phyloP scores from a whole-genome alignment of 208 protist genomes.

The Trichomonas vaginalis region DNA sequence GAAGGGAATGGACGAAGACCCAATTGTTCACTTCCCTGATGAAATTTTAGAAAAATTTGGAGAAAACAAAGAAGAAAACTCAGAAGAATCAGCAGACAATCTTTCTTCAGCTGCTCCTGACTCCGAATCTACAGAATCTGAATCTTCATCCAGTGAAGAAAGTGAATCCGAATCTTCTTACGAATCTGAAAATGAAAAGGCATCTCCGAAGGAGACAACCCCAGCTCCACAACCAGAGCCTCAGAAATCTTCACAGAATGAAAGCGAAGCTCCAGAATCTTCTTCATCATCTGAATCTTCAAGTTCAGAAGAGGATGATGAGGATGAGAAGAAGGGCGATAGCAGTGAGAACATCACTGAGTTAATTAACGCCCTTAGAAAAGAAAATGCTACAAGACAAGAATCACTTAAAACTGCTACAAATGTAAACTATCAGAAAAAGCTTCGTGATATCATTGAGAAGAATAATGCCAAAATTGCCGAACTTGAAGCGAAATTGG shows the following conservation, averaged over 20 bases:
- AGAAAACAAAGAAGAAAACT: background rate
- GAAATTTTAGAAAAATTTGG: background rate
- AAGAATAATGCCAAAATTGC: background rate
- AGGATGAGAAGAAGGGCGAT: background rate
- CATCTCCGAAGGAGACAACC: background rate
- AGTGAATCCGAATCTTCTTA: background rate
- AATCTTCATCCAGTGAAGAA: background rate
- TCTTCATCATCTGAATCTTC: background rate
- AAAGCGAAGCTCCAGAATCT: background rate
- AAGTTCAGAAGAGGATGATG: background rate
- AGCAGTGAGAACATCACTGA: background rate
- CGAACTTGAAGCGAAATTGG: background rate
- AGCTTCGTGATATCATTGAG: background rate
- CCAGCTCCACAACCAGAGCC: no score
- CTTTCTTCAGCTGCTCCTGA: background rate
- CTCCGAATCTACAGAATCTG: background rate
- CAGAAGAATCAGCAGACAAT: background rate
- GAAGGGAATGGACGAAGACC: background rate
- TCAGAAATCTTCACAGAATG: background rate
- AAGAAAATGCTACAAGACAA: background rate
- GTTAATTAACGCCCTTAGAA: background rate
- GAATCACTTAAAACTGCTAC: background rate
- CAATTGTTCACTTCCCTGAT: background rate
- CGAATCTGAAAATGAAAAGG: background rate
- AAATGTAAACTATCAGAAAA: background rate